A percentile compares a stretch with the other conserved stretches of the same genome.
These are phyloP conservation scores for Oryza longistaminata DNA, from an alignment of 176 grass and related monocot species.

Conservation along the genomic window DNA sequence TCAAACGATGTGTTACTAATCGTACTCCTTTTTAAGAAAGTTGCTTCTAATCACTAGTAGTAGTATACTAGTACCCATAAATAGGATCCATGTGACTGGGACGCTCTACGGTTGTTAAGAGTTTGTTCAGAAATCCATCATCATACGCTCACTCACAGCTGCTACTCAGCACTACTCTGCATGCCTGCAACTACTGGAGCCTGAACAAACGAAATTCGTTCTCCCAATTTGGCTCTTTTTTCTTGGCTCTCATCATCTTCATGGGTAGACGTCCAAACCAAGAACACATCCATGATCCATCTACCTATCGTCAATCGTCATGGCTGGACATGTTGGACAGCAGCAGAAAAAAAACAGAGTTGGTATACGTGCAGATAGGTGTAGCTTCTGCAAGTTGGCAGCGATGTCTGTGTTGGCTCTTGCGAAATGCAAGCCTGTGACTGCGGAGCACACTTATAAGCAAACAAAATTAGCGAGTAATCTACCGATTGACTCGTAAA, in stretches of 20 bases:
- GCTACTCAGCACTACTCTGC: no score
- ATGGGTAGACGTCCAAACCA: background rate
- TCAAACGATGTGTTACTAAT: background rate
- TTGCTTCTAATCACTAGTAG: background rate
- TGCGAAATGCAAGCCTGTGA: background rate
- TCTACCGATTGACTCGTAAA: no score
- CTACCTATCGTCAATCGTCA: background rate
- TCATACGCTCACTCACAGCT: background rate
- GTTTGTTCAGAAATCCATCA: background rate
- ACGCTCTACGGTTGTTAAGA: background rate
- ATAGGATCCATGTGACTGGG: constrained; percentile 20
- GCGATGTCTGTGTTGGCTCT: background rate
- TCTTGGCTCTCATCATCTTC: background rate
- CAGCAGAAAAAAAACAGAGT: background rate
- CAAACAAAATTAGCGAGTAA: no score
- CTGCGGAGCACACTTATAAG: no score
- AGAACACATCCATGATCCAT: background rate
- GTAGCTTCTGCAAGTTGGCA: background rate
- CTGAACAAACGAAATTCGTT: background rate
- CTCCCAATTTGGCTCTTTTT: background rate
- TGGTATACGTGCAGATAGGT: background rate
- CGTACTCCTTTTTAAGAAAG: background rate
- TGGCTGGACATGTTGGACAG: background rate
- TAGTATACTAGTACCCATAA: background rate
- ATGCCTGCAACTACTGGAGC: background rate